Evolutionary conservation across 441 rosid species (phyloP), one percentile per base, ranked within the genome.

Genomic region (Populus hybrid): DNA sequence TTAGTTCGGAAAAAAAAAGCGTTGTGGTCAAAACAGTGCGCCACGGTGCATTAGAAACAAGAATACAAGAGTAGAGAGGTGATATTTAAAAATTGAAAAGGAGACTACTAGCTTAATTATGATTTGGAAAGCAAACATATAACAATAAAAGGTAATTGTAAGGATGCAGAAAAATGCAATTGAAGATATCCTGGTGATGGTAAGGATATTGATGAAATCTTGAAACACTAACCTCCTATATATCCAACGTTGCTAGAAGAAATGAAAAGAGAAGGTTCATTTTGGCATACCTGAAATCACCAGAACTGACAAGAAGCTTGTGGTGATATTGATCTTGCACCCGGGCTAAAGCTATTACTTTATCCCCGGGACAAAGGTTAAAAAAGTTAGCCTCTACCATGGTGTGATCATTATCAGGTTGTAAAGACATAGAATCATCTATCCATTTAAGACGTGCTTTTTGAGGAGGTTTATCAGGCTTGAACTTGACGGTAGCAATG

Each of bases 361-460:
- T 73, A 73, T 73, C 76, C 24, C 68, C 76, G 21, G 76, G 76
- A 20, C 34, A 30, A 32, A 73, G 68, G 21, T 73, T 73, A 34
- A 30, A 59, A 6, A 46, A 32, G 10, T n/a, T 59, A 10, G 67
- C 57, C 21, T 73, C 76, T 40, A n/a, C 50, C 12, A 18, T 24
- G 21, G 11, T 18, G 67, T 54, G 14, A 73, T 59, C 26, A 20
- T 59, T 18, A 61, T 16, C 63, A 1, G 76, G 69, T 30, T 59
- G 30, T 59, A 73, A 3, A 0, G 68, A 18, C n/a, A 61, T 61
- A 36, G 76, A 73, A 32, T 34, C 69, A n/a, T 73, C 67, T n/a
- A 73, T 6, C 10, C 20, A 63, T 72, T 34, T 36, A 4, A 70
- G 16, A n/a, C 16, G 3, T 36, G 73, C 73, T n/a, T 26, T 70